These are phyloP conservation scores for Aureoboletus auriporus DNA, from an alignment of 768 basidiomycete species.

Conservation along the genomic window DNA sequence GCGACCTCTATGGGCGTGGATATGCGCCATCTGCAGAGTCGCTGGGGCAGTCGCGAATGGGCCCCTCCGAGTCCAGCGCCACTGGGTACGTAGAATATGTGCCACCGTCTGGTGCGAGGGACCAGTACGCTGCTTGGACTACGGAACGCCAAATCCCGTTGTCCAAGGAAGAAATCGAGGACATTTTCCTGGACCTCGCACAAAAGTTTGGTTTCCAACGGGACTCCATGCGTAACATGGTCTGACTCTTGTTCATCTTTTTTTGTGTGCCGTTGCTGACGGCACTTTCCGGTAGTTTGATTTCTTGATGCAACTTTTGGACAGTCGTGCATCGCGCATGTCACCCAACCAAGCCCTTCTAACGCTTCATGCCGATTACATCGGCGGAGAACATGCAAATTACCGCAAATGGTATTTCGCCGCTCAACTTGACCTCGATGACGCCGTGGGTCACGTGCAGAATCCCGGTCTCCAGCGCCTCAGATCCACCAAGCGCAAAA, in stretches of 20 bases:
- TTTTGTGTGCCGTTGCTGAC: constrained; percentile 10
- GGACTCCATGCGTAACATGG: constrained; percentile 95
- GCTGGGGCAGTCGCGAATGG: constrained; percentile 56
- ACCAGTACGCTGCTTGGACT: constrained; percentile 94
- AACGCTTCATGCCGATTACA: constrained; percentile 97
- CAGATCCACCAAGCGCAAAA: constrained; percentile 61
- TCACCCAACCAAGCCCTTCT: constrained; percentile 92
- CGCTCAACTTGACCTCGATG: constrained; percentile 96
- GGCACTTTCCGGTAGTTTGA: constrained; percentile 61
- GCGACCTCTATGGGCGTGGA: constrained; percentile 66
- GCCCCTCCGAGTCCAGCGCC: constrained; percentile 63
- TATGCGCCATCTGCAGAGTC: constrained; percentile 74
- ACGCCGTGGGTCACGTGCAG: constrained; percentile 88
- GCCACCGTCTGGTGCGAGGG: constrained; percentile 53
- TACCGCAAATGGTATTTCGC: constrained; percentile 99
- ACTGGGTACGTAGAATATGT: constrained; percentile 68
- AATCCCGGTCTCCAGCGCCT: constrained; percentile 87
- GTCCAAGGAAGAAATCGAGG: constrained; percentile 98
- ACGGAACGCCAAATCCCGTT: constrained; percentile 91
- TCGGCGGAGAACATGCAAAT: constrained; percentile 97
- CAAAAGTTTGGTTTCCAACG: constrained; percentile 99
- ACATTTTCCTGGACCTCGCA: constrained; percentile 93
- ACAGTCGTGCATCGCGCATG: constrained; percentile 96
- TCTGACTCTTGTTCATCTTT: constrained; percentile 31
- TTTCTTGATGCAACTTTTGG: constrained; percentile 95